phyloP scores from a whole-genome alignment of 176 grass and related monocot genomes.

The Aegilops speltoides region DNA sequence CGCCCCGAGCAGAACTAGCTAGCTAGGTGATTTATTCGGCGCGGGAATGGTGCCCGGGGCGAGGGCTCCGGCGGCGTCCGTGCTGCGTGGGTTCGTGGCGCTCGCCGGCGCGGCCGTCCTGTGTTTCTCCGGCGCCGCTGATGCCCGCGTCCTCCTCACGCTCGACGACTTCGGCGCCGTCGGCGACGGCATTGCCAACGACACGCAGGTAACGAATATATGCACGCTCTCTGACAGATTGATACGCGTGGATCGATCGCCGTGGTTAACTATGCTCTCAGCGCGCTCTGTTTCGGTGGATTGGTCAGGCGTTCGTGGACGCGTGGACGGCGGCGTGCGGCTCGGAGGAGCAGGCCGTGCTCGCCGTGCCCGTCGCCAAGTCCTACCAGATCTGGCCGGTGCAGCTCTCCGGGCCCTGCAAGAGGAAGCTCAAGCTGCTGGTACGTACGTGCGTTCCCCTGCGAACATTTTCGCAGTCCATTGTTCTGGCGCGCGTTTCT shows the following conservation, averaged over 20 bases:
- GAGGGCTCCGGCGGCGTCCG: too few species aligned
- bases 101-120: background rate
- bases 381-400: slow-evolving; percentile 54
- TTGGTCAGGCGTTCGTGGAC: slow-evolving; percentile 52
- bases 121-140: slow-evolving; percentile 3
- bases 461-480: background rate
- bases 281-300: background rate
- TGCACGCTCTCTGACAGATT: background rate
- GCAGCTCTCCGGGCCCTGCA: slow-evolving; percentile 70
- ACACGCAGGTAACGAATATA: slow-evolving; percentile 34
- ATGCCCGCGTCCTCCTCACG: slow-evolving; percentile 38
- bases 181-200: slow-evolving; percentile 63
- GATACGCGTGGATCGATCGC: background rate
- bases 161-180: slow-evolving; percentile 65
- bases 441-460: slow-evolving; percentile 14
- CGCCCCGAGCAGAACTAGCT: background rate
- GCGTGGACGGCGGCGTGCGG: slow-evolving; percentile 63
- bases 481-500: background rate
- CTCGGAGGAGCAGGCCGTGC: slow-evolving; percentile 32
- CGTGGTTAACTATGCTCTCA: background rate
- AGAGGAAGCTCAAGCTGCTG: slow-evolving; percentile 58
- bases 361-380: slow-evolving; percentile 56
- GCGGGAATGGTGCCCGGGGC: background rate
- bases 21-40: background rate
- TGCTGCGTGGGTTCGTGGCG: background rate